Evolutionary conservation across 2,329 filamentous ascomycete genomes (phyloP), one percentile per base, ranked within the genome.

Genomic region (Calycina herbarum): DNA sequence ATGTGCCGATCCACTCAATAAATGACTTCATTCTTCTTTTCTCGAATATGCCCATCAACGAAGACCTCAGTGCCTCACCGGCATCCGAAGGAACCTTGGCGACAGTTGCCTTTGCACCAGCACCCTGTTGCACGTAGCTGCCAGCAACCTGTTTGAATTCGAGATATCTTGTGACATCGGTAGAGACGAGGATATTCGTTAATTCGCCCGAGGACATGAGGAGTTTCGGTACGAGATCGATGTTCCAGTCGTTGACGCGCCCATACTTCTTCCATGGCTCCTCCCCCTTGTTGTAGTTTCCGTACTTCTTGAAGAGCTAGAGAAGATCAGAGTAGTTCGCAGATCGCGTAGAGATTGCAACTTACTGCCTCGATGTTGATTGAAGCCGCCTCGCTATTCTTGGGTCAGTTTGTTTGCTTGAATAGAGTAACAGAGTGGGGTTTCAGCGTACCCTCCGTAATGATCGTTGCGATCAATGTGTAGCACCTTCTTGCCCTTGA

Each of bases 181-280:
- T 98, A 61, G 94, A 97, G 70, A 97, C 93, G 77, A 99, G 89
- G 76, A 99, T 97, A 82, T 98, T 98, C 78, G 94, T 98, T 77
- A 99, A 85, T 82, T 99, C 94, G 79, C 95, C 95, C 70, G 96
- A 97, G 67, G 94, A 93, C 94, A 99, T 98, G 79, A 99, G 87
- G 76, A 99, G 89, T 86, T 99, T 99, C 73, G 95, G 94, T 59
- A 99, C 94, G 68, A 99, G 86, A 78, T 99, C 96, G 80, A 99
- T 96, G 85, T 97, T 98, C 95, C 95, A 99, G 86, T 98, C 94
- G 82, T 97, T 97, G 78, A 89, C 84, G 67, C 95, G 91, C 74
- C 94, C 94, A 79, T 97, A 98, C 81, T 97, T 94, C 85, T 96
- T 94, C 95, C 95, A 98, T 72, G 94, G 94, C 84, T 97, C 92